These are phyloP conservation scores for Acrasis kona DNA, from an alignment of 78 protist genomes.

Conservation along the genomic window DNA sequence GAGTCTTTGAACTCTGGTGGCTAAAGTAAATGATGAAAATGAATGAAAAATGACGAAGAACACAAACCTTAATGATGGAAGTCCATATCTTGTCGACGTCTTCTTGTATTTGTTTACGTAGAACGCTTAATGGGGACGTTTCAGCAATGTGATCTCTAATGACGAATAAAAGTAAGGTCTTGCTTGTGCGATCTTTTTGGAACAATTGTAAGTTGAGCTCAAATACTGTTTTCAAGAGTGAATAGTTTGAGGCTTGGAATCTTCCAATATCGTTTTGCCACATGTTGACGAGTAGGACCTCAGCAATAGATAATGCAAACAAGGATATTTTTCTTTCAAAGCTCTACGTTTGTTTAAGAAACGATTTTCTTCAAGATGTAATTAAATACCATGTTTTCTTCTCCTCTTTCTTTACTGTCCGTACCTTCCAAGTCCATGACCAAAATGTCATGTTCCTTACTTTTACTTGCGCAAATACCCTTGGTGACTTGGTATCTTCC, in stretches of 20 bases:
- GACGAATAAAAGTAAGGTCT: conserved; percentile 61
- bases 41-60: no score
- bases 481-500: conserved; percentile 75
- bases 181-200: conserved; percentile 9
- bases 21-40: no score
- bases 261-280: conserved; percentile 83
- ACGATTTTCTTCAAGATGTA: conserved; percentile 4
- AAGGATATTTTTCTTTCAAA: conserved; percentile 80
- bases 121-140: conserved; percentile 39
- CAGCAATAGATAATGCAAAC: conserved; percentile 78
- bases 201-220: conserved; percentile 77
- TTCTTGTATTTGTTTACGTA: conserved; percentile 13
- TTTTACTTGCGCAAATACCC: conserved; percentile 37
- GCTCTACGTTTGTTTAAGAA: no score
- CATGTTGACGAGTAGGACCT: conserved; percentile 80
- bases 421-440: conserved; percentile 92
- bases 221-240: conserved; percentile 68
- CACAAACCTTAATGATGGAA: neutral
- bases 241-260: conserved; percentile 65
- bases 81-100: conserved; percentile 67
- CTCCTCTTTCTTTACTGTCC: conserved; percentile 83
- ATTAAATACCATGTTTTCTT: conserved; percentile 44
- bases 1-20: conserved; percentile 4
- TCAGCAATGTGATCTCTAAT: conserved; percentile 62
- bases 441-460: neutral